phyloP scores from a whole-genome alignment of 495 filamentous ascomycete genomes.

The Umbilicaria muhlenbergii region DNA sequence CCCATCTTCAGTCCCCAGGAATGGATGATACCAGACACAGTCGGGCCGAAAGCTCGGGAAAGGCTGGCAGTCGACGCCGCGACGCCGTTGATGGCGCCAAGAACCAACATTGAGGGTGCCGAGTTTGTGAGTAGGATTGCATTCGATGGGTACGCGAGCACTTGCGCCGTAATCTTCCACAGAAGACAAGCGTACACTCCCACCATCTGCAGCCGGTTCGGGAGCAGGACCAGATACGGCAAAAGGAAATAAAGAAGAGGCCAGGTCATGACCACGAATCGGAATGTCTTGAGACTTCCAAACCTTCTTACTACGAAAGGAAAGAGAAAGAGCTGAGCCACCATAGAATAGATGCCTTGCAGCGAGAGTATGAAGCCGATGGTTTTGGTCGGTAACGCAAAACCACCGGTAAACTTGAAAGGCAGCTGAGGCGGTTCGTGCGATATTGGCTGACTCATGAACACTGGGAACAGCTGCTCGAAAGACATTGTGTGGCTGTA shows the following conservation, averaged over 20 bases:
- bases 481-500: slow-evolving; percentile 81
- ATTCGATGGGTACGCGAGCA: slow-evolving; percentile 73
- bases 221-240: slow-evolving; percentile 79
- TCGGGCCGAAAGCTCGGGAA: slow-evolving; percentile 74
- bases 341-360: slow-evolving; percentile 82
- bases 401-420: slow-evolving; percentile 79
- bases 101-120: slow-evolving; percentile 59
- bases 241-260: slow-evolving; percentile 77
- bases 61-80: slow-evolving; percentile 81
- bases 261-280: slow-evolving; percentile 62
- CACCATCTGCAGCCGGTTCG: slow-evolving; percentile 47
- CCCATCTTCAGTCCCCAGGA: slow-evolving; percentile 61
- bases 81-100: slow-evolving; percentile 87
- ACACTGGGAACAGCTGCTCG: slow-evolving; percentile 83
- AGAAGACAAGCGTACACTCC: slow-evolving; percentile 62
- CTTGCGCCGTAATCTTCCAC: slow-evolving; percentile 77
- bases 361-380: slow-evolving; percentile 79
- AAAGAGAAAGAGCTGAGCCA: slow-evolving; percentile 68
- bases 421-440: slow-evolving; percentile 43
- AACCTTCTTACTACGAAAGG: slow-evolving; percentile 55
- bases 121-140: slow-evolving; percentile 75
- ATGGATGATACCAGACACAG: slow-evolving; percentile 73
- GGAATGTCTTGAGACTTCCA: slow-evolving; percentile 65
- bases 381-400: slow-evolving; percentile 61
- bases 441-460: slow-evolving; percentile 62